Base-by-base conservation (phyloP, 192 early-diverging fungal species). In the Entomortierella parvispora region DNA sequence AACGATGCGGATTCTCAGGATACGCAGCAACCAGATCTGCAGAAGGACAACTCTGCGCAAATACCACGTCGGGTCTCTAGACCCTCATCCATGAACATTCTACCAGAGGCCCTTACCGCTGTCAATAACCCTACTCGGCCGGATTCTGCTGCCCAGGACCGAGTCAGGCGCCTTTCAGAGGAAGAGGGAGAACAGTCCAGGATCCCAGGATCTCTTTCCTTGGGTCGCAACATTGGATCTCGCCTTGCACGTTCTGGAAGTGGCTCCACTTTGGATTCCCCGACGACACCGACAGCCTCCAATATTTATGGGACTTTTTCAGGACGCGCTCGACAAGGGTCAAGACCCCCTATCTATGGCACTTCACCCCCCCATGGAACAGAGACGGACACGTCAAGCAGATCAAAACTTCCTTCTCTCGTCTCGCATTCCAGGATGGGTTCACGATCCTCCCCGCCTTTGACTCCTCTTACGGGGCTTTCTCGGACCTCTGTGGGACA, bases 71-170 rank as follows among this genome's bases (percentile, higher is more conserved):
- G 43, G 6, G 42, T 33, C 20, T 47, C 66, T 7, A 18, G 65
- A 18, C 65, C 60, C 3, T 44, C 49, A 18, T 74, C 70, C 20
- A 57, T 54, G 55, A 74, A 74, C 33, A 74, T 74, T 47, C 57
- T 74, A 15, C 74, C 74, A 26, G 74, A 77, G n/a, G 68, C 74
- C 9, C 49, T 77, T 0, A 77, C 74, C 7, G 53, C 60, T n/a
- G 20, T 77, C 12, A 77, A 68, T 37, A 77, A 77, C 43, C 60
- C 68, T 33, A 60, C 74, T 6, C 34, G 58, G 5, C 63, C 68
- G 14, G 69, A 71, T 11, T 11, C 40, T 0, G 31, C 44, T n/a
- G 37, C 47, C 0, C 34, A 32, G 5, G 71, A 76, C 37, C 23
- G 71, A 62, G 53, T 58, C 6, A 52, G 71, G 18, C 40, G 65